Base-by-base conservation (phyloP, 2,329 filamentous ascomycete species). In the Lachnellula occidentalis region DNA sequence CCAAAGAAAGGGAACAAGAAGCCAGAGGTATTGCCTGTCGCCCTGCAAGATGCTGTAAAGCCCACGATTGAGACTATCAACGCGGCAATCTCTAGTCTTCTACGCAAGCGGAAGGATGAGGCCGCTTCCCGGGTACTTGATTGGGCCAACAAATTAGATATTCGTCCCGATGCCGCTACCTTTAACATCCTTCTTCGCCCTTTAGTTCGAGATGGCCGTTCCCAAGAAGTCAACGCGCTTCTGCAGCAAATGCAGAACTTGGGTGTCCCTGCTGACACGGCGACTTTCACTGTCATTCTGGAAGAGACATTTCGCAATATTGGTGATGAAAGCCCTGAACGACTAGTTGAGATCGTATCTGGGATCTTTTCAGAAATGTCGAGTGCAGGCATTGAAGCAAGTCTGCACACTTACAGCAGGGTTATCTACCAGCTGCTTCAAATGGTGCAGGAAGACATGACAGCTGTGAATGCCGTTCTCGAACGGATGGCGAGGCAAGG, bases 261-360 rank as follows among this genome's bases (percentile, higher is more conserved):
- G 15, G 75, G 76, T 2, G 69, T 90, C 27, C 61, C 75, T 31
- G 79, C 85, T 1, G 82, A 91, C 67, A 74, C 77, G n/a, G 79
- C 78, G 5, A 94, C 90, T 0, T 89, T 88, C 69, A 88, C 83
- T 21, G 82, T 90, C 58, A 76, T 94, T 54, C 74, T 94, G 7
- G 82, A 87, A 42, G 79, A 78, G 64, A 69, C 80, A 57, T 72
- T 81, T 63, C 65, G 72, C 58, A 62, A 69, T 41, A 70, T 81
- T 42, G 64, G 71, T 37, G 49, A 61, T 27, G 65, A 75, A 47
- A 67, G 73, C 2, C 69, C 74, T 0, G 69, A 74, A 11, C 75
- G 83, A 51, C 83, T 86, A 66, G 65, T 68, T 19, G 65, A 70
- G 2, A 72, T 76, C 17, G 75, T 90, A 6, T 63, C 75, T n/a